These are phyloP conservation scores for Epicoccum sorghinum DNA, from an alignment of 2,329 filamentous ascomycete species.

Conservation along the genomic window DNA sequence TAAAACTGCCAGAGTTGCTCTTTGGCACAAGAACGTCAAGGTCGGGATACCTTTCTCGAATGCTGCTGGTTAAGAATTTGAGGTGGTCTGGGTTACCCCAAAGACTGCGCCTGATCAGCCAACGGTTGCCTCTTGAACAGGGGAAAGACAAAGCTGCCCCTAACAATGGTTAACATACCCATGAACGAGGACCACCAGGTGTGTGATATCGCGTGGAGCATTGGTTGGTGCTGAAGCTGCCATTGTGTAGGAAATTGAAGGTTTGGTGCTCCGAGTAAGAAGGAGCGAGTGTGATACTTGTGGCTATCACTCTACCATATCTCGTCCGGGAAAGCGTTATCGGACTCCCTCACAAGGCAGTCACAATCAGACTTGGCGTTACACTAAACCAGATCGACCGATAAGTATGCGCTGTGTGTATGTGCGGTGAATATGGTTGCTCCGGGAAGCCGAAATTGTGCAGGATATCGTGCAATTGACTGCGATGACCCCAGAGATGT, in stretches of 20 bases:
- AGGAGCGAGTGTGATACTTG: constrained; percentile 24
- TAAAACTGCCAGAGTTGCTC: constrained; percentile 73
- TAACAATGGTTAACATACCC: constrained; percentile 58
- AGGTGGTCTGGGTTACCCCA: constrained; percentile 83
- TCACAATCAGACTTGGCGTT: constrained; percentile 4
- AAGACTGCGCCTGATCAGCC: constrained; percentile 56
- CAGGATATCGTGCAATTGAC: not conserved
- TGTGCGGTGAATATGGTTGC: not conserved
- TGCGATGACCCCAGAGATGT: not conserved
- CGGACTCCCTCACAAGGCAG: constrained; percentile 13
- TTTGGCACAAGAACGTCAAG: constrained; percentile 75
- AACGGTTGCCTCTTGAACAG: not conserved
- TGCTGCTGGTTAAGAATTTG: constrained; percentile 67
- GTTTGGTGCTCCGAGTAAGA: not conserved
- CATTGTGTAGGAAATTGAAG: constrained; percentile 18
- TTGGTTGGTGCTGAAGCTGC: constrained; percentile 16
- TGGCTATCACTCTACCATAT: constrained; percentile 19
- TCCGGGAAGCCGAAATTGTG: not conserved
- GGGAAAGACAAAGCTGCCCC: constrained; percentile 10
- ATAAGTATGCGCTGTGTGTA: not conserved
- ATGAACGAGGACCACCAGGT: constrained; percentile 79
- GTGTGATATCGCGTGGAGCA: constrained; percentile 55
- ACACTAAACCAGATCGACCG: not conserved
- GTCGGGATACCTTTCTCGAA: constrained; percentile 66
- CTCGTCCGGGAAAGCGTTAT: constrained; percentile 29